These are phyloP conservation scores for Bauhinia variegata DNA, from an alignment of 306 rosid genomes.

Conservation along the genomic window DNA sequence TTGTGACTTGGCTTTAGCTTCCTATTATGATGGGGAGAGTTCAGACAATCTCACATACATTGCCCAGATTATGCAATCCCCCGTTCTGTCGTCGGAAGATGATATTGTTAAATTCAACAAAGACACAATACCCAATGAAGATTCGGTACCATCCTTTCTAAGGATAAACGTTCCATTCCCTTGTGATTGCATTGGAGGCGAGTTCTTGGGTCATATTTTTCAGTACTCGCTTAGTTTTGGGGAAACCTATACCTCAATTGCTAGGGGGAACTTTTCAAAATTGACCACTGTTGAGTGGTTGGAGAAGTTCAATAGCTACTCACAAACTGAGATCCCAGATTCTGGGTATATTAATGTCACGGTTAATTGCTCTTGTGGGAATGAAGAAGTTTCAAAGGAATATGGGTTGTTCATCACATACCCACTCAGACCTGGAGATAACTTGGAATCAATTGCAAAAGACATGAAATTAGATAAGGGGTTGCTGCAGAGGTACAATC, in stretches of 20 bases:
- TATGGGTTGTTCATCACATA: conserved; percentile 76
- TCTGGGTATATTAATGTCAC: conserved; percentile 46
- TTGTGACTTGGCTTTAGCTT: conserved; percentile 72
- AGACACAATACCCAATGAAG: conserved; percentile 16
- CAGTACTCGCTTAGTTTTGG: conserved; percentile 37
- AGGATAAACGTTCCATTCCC: conserved; percentile 59
- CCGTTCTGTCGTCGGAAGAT: background rate
- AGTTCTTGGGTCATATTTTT: conserved; percentile 66
- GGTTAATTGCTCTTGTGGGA: conserved; percentile 73
- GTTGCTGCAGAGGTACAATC: conserved; percentile 51
- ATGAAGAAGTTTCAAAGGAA: conserved; percentile 47
- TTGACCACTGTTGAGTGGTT: conserved; percentile 58
- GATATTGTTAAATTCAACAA: conserved; percentile 43
- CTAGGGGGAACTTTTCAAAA: conserved; percentile 38
- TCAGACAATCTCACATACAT: background rate
- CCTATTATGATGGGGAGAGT: conserved; percentile 15
- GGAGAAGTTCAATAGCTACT: conserved; percentile 46
- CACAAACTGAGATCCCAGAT: conserved; percentile 26
- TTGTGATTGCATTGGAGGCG: conserved; percentile 53
- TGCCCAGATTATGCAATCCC: conserved; percentile 35
- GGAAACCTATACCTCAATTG: conserved; percentile 51
- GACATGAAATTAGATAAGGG: background rate
- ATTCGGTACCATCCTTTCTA: rapidly evolving
- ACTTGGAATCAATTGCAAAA: conserved; percentile 29
- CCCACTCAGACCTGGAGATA: conserved; percentile 53